Conservation (phyloP, 352 stramenopile species). For the Stephanocyclus meneghinianus region DNA sequence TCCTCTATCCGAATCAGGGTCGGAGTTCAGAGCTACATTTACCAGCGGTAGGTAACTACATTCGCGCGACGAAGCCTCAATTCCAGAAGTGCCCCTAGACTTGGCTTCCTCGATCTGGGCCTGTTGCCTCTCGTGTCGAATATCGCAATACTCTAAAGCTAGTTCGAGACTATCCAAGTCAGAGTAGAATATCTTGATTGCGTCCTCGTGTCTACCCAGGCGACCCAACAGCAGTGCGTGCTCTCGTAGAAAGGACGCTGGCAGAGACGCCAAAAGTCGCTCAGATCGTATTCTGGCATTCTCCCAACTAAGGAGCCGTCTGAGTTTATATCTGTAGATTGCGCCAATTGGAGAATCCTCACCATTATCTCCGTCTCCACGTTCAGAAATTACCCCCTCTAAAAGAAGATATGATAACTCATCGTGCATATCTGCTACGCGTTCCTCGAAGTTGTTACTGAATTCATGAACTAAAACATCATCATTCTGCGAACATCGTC, state of each 20-base stretch:
- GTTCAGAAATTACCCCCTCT: constrained; percentile 83
- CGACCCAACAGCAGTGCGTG: constrained; percentile 82
- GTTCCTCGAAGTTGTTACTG: constrained; percentile 53
- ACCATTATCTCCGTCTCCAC: constrained; percentile 41
- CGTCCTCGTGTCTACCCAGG: constrained; percentile 83
- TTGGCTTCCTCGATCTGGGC: constrained; percentile 53
- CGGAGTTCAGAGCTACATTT: constrained; percentile 73
- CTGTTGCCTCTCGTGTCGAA: constrained; percentile 58
- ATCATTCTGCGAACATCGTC: constrained; percentile 53
- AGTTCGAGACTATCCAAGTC: constrained; percentile 77
- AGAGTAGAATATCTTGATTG: constrained; percentile 79
- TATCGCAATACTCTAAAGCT: constrained; percentile 82
- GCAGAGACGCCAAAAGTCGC: constrained; percentile 74
- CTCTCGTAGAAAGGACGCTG: constrained; percentile 82
- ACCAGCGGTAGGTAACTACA: constrained; percentile 80
- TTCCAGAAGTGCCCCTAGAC: constrained; percentile 16
- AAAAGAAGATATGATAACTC: constrained; percentile 84
- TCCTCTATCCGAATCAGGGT: constrained; percentile 64
- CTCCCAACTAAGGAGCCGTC: constrained; percentile 81
- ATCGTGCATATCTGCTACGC: constrained; percentile 80
- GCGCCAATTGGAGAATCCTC: constrained; percentile 63
- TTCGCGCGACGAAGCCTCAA: constrained; percentile 9
- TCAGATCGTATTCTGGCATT: constrained; percentile 78
- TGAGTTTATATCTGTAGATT: constrained; percentile 79
- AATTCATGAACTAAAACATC: constrained; percentile 25